Percentiles rank a stretch among this genome's conserved stretches.
Evolutionary conservation across 345 rosid genomes (phyloP).

Genomic region (Pseudoturritis turrita): DNA sequence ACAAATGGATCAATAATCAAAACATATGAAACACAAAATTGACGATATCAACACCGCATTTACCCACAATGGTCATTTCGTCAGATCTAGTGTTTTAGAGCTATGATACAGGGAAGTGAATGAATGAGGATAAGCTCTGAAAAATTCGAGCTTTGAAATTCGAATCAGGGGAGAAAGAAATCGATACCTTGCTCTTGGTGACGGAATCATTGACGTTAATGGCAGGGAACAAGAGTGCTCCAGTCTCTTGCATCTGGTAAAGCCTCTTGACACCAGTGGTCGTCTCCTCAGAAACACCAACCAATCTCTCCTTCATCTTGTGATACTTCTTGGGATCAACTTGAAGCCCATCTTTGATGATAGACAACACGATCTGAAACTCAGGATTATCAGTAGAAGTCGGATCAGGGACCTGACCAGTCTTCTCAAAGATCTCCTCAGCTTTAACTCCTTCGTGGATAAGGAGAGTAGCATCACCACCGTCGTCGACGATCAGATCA

Average conservation of each 20-base stretch:
- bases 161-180: not conserved
- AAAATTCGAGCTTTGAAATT: not conserved
- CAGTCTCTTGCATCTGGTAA: conserved; percentile 65
- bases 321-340: conserved; percentile 61
- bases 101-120: not conserved
- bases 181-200: conserved; percentile 64
- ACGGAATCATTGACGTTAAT: conserved; percentile 73
- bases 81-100: not conserved
- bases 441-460: conserved; percentile 96
- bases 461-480: conserved; percentile 90
- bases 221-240: conserved; percentile 61
- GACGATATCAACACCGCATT: not conserved
- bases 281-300: conserved; percentile 84
- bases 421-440: conserved; percentile 67
- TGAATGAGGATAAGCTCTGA: not conserved
- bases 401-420: conserved; percentile 69
- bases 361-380: conserved; percentile 57
- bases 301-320: conserved; percentile 73
- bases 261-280: conserved; percentile 86
- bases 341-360: conserved; percentile 58
- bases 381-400: conserved; percentile 46
- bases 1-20: not conserved
- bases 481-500: conserved; percentile 85
- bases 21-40: not conserved
- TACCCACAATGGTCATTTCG: not conserved